Conservation (phyloP, 768 basidiomycete genomes). For the Boletus eberwhitei region DNA sequence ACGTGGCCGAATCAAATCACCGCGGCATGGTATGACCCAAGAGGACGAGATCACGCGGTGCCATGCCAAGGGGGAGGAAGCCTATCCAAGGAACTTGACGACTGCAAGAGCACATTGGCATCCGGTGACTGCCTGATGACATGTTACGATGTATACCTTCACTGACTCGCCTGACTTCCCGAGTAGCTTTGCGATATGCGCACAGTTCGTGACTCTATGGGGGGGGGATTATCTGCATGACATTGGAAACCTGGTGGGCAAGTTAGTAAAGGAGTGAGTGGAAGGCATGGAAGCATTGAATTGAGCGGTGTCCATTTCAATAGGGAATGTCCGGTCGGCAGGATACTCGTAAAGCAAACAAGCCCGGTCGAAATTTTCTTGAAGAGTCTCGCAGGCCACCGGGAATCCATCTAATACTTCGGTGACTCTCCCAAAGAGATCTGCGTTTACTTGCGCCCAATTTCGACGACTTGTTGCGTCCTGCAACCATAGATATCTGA, state of each 20-base stretch:
- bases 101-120: slow-evolving; percentile 39
- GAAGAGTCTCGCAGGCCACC: background rate
- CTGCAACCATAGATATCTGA: slow-evolving; percentile 28
- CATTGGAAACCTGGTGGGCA: slow-evolving; percentile 56
- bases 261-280: background rate
- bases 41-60: slow-evolving; percentile 68
- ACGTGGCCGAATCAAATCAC: slow-evolving; percentile 64
- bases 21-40: slow-evolving; percentile 70
- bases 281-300: slow-evolving; percentile 9
- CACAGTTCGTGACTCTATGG: slow-evolving; percentile 69
- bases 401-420: slow-evolving; percentile 15
- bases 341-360: slow-evolving; percentile 6
- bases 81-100: slow-evolving; percentile 62
- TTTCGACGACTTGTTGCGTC: slow-evolving; percentile 19
- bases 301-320: slow-evolving; percentile 14
- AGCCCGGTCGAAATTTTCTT: slow-evolving; percentile 9
- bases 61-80: slow-evolving; percentile 70
- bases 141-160: slow-evolving; percentile 48
- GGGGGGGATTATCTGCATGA: slow-evolving; percentile 62
- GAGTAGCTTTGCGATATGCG: slow-evolving; percentile 73
- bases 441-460: slow-evolving; percentile 18
- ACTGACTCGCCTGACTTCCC: slow-evolving; percentile 77
- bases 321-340: background rate
- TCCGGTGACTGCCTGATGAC: too few species aligned
- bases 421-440: slow-evolving; percentile 11